These are phyloP conservation scores for Colletotrichum endophyticum DNA, from an alignment of 2,329 filamentous ascomycete genomes.

Conservation along the genomic window DNA sequence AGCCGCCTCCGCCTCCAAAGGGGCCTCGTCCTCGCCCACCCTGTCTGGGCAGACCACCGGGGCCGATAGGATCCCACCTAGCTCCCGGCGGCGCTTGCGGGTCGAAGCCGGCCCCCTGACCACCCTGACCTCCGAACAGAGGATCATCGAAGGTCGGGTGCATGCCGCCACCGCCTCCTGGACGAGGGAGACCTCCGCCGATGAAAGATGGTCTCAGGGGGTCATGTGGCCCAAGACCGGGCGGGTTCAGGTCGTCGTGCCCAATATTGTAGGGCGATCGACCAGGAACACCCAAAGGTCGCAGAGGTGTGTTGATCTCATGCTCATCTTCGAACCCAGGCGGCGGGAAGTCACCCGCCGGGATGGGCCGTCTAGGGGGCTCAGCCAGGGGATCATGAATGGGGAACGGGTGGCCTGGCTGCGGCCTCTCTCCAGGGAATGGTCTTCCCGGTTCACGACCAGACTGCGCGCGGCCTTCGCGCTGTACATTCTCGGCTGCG, in stretches of 20 bases:
- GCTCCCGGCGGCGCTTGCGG: conserved; percentile 84
- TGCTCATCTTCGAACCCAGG: conserved; percentile 95
- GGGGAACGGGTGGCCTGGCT: conserved; percentile 71
- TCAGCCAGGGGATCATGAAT: conserved; percentile 68
- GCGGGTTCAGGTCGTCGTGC: conserved; percentile 86
- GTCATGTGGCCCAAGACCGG: conserved; percentile 83
- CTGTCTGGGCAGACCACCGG: conserved; percentile 59
- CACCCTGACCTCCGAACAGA: conserved; percentile 69
- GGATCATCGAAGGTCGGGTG: conserved; percentile 95
- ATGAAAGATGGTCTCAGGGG: conserved; percentile 74
- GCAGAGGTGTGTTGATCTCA: conserved; percentile 74
- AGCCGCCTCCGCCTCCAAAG: conserved; percentile 39
- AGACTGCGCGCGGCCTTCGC: conserved; percentile 44
- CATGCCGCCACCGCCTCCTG: conserved; percentile 79
- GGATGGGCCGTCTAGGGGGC: conserved; percentile 63
- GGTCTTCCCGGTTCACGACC: conserved; percentile 36
- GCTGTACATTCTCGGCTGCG: conserved; percentile 44
- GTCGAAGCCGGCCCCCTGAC: conserved; percentile 57
- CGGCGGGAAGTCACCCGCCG: conserved; percentile 77
- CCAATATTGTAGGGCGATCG: conserved; percentile 74
- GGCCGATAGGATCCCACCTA: conserved; percentile 88
- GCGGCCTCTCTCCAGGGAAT: conserved; percentile 45
- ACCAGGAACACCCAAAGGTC: conserved; percentile 44
- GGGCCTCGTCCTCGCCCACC: conserved; percentile 40
- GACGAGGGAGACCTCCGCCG: conserved; percentile 61